A percentile compares a stretch with the other conserved stretches of the same genome.
These are phyloP conservation scores for Kodamaea fungicola DNA, from an alignment of 1,139 yeast genomes.

Conservation along the genomic window DNA sequence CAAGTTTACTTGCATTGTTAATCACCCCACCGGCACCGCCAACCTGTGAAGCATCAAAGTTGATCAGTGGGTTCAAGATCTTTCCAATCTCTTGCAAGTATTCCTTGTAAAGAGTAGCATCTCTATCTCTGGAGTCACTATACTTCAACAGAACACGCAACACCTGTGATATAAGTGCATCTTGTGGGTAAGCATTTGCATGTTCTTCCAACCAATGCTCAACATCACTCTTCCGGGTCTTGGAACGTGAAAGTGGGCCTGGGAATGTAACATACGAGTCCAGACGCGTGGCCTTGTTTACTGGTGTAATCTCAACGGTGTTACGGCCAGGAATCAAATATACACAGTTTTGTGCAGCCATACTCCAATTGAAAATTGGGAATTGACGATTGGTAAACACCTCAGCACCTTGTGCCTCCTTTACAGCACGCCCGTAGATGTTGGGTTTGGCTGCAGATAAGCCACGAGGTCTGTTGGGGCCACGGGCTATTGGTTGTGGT, in stretches of 20 bases:
- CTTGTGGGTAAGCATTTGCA: slow-evolving; percentile 19
- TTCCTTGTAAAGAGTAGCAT: slow-evolving; percentile 13
- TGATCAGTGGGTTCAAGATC: slow-evolving; percentile 34
- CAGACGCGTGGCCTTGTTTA: slow-evolving; percentile 18
- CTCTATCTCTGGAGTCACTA: slow-evolving; percentile 20
- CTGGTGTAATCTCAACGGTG: slow-evolving; percentile 16
- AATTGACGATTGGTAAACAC: slow-evolving; percentile 56
- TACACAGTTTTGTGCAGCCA: slow-evolving; percentile 27
- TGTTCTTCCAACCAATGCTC: slow-evolving; percentile 54
- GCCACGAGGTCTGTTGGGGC: slow-evolving; percentile 13
- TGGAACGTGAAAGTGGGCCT: slow-evolving; percentile 58
- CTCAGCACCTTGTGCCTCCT: slow-evolving; percentile 22
- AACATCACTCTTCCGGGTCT: slow-evolving; percentile 58
- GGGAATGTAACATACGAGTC: slow-evolving; percentile 41
- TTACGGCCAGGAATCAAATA: slow-evolving; percentile 25
- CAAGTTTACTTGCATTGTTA: slow-evolving; percentile 33
- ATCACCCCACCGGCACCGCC: slow-evolving; percentile 3
- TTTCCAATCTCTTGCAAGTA: slow-evolving; percentile 26
- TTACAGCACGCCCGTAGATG: slow-evolving; percentile 8
- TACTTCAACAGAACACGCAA: slow-evolving; percentile 22
- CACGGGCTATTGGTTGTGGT: slow-evolving; percentile 3
- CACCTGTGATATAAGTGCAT: slow-evolving; percentile 29
- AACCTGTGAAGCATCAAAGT: slow-evolving; percentile 15
- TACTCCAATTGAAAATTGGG: slow-evolving; percentile 76
- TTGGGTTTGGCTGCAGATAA: slow-evolving; percentile 29